Conservation (phyloP, 192 early-diverging fungal species). For the Umbelopsis ramanniana region DNA sequence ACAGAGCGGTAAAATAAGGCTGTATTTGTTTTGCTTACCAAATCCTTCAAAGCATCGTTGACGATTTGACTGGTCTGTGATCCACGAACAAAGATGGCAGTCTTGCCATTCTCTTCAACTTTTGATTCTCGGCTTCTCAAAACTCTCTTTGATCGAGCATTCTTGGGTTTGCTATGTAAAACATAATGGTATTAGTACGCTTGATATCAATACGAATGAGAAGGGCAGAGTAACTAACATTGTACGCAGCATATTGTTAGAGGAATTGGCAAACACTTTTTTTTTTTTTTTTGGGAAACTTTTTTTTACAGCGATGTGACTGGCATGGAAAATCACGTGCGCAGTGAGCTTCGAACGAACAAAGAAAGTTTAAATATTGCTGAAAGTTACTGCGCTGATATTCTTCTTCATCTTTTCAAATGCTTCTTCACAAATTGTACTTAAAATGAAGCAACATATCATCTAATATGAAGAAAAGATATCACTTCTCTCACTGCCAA, state of each 20-base stretch:
- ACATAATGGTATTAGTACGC: not conserved
- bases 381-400: no score
- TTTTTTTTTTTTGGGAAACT: slow-evolving; percentile 5
- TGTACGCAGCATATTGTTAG: slow-evolving; percentile 38
- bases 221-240: slow-evolving; percentile 21
- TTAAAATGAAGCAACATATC: no score
- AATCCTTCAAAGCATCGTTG: slow-evolving; percentile 83
- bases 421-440: no score
- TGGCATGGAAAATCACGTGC: no score
- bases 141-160: slow-evolving; percentile 85
- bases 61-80: slow-evolving; percentile 86
- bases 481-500: no score
- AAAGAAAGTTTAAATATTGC: no score
- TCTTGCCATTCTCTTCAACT: slow-evolving; percentile 89
- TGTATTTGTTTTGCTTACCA: slow-evolving; percentile 56
- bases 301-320: no score
- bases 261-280: slow-evolving; percentile 9
- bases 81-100: slow-evolving; percentile 87
- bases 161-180: slow-evolving; percentile 82
- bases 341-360: no score
- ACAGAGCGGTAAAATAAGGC: not conserved
- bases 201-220: not conserved
- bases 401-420: no score
- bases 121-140: slow-evolving; percentile 89
- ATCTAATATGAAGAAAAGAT: no score